These are phyloP conservation scores for Gentiana macrophylla DNA, from an alignment of 257 asterid species.

Conservation along the genomic window DNA sequence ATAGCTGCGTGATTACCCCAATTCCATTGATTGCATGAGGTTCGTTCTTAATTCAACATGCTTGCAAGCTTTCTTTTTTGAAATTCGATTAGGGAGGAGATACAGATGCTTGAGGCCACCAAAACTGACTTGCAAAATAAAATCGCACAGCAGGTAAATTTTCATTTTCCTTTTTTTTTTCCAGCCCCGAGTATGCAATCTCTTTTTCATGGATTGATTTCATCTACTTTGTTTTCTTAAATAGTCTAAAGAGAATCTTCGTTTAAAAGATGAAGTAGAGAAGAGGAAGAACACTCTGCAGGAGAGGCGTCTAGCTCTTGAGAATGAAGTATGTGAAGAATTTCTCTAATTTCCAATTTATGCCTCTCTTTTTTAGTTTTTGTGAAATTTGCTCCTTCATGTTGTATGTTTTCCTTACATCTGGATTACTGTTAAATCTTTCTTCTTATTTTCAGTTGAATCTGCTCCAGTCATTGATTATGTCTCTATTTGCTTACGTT, in stretches of 20 bases:
- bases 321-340: slow-evolving; percentile 59
- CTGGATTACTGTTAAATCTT: too few species aligned
- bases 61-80: slow-evolving; percentile 1
- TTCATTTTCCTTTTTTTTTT: slow-evolving; percentile 9
- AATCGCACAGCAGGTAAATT: slow-evolving; percentile 55
- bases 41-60: too few species aligned
- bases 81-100: slow-evolving; percentile 46
- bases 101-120: slow-evolving; percentile 48
- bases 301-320: slow-evolving; percentile 72
- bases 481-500: too few species aligned
- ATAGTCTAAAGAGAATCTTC: slow-evolving; percentile 49
- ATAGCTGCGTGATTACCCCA: too few species aligned
- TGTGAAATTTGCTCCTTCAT: too few species aligned
- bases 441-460: too few species aligned
- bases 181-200: slow-evolving; percentile 1
- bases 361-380: too few species aligned
- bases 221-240: slow-evolving; percentile 9
- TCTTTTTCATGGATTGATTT: slow-evolving; percentile 10
- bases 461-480: too few species aligned
- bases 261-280: slow-evolving; percentile 50
- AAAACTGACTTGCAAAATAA: slow-evolving; percentile 52
- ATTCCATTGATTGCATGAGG: too few species aligned
- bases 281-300: slow-evolving; percentile 55
- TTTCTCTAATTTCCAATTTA: background rate
- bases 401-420: too few species aligned